Percentiles rank a stretch among this genome's conserved stretches.
phyloP scores from a whole-genome alignment of 345 rosid species.

The Draba incana region DNA sequence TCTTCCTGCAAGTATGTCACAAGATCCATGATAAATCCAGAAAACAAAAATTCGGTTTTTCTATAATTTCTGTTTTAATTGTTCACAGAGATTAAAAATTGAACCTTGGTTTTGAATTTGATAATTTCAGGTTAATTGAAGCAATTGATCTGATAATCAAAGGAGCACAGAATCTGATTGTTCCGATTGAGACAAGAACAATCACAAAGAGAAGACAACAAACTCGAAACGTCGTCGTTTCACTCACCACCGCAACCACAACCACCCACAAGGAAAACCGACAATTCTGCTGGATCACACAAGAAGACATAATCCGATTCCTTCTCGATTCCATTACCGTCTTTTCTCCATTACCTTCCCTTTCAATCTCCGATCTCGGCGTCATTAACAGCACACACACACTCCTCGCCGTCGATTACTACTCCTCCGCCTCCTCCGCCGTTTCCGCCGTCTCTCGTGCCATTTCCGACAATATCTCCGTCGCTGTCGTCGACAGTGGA shows the following conservation, averaged over 20 bases:
- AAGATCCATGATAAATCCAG: not conserved
- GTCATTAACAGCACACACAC: constrained; percentile 50
- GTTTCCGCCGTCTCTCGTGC: constrained; percentile 52
- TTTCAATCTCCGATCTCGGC: constrained; percentile 70
- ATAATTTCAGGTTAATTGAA: constrained; percentile 59
- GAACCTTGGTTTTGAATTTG: not conserved
- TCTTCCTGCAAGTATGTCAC: constrained; percentile 64
- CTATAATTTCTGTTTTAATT: not conserved
- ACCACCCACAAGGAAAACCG: constrained; percentile 49
- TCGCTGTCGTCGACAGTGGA: constrained; percentile 69
- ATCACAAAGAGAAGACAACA: constrained; percentile 66
- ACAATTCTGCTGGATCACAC: constrained; percentile 92
- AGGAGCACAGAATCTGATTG: constrained; percentile 89
- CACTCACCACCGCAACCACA: constrained; percentile 32
- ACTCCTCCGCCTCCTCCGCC: constrained; percentile 77
- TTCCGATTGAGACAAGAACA: constrained; percentile 61
- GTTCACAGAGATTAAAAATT: not conserved
- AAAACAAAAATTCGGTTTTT: constrained; percentile 2
- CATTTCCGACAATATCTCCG: constrained; percentile 61
- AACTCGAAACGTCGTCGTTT: constrained; percentile 42
- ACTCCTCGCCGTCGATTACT: constrained; percentile 57
- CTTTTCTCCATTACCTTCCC: constrained; percentile 72
- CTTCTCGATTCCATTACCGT: constrained; percentile 73
- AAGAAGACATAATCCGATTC: constrained; percentile 88
- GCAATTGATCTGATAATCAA: constrained; percentile 76